These are phyloP conservation scores for Acacia melanoxylon DNA, from an alignment of 306 rosid species.

Conservation along the genomic window DNA sequence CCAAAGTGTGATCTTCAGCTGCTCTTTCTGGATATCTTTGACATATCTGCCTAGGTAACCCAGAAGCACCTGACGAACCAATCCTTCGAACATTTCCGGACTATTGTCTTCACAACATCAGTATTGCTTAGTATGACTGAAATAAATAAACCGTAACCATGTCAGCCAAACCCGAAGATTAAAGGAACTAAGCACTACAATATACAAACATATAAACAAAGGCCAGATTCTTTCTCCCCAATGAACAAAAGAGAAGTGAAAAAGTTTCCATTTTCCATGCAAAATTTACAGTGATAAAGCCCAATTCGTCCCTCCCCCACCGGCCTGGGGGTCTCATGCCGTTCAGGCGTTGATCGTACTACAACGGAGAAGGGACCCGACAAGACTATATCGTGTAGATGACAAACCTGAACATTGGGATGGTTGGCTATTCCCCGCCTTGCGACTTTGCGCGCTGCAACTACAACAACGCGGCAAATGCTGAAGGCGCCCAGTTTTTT, in stretches of 20 bases:
- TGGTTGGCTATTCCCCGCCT: neutral
- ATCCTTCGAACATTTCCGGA: constrained; percentile 74
- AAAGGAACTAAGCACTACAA: neutral
- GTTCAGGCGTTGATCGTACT: neutral
- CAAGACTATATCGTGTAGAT: neutral
- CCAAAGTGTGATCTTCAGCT: constrained; percentile 82
- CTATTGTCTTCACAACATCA: constrained; percentile 27
- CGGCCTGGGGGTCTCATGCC: neutral
- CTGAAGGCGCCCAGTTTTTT: neutral
- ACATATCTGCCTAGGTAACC: constrained; percentile 82
- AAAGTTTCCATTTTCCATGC: neutral
- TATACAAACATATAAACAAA: neutral
- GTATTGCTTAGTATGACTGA: constrained; percentile 25
- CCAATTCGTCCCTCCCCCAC: neutral
- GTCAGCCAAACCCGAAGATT: constrained; percentile 22
- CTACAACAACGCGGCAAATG: neutral
- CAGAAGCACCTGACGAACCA: constrained; percentile 73
- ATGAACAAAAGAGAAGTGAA: constrained; percentile 4
- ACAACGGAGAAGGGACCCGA: neutral
- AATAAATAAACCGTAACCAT: constrained; percentile 34
- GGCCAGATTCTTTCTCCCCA: neutral
- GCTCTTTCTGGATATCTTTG: constrained; percentile 83
- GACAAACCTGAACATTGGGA: neutral
- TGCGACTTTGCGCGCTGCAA: neutral
- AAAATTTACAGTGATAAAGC: neutral